Evolutionary conservation across 768 basidiomycete species (phyloP).

Genomic region (Sistotremastrum suecicum): DNA sequence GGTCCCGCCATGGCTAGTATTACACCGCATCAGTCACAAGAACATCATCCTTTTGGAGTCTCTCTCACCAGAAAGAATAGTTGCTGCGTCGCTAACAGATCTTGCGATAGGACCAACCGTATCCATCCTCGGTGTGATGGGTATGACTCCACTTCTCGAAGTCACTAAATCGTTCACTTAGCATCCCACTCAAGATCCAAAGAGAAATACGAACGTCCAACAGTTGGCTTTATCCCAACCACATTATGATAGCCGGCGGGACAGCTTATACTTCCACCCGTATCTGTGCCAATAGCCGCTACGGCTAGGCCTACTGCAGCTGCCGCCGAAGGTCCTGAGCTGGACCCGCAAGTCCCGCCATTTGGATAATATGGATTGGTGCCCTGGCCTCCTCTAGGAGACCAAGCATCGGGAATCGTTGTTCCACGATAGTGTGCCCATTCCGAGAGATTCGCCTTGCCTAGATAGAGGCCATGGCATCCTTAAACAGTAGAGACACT

Average conservation of each 20-base stretch:
- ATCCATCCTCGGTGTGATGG: slow-evolving; percentile 8
- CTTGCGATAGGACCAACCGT: slow-evolving; percentile 11
- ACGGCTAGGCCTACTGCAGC: slow-evolving; percentile 9
- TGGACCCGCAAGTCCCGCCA: slow-evolving; percentile 8
- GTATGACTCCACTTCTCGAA: slow-evolving; percentile 4
- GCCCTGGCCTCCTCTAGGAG: slow-evolving; percentile 10
- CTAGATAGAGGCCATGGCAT: neutral
- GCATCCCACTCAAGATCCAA: no score
- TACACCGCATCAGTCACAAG: no score
- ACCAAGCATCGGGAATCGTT: slow-evolving; percentile 6
- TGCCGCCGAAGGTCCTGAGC: slow-evolving; percentile 9
- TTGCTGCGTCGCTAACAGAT: slow-evolving; percentile 9
- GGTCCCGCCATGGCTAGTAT: slow-evolving; percentile 5
- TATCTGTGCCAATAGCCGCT: slow-evolving; percentile 10
- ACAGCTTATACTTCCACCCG: slow-evolving; percentile 11
- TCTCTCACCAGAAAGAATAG: slow-evolving; percentile 4
- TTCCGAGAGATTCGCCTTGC: slow-evolving; percentile 8
- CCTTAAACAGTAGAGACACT: no score
- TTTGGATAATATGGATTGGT: slow-evolving; percentile 8
- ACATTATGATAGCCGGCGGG: slow-evolving; percentile 8
- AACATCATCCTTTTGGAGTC: no score
- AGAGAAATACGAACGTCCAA: slow-evolving; percentile 4
- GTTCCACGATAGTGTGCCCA: slow-evolving; percentile 7
- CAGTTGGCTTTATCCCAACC: slow-evolving; percentile 12
- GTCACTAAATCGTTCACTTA: neutral